Percentiles rank a stretch among this genome's conserved stretches.
Conservation (phyloP, 345 rosid genomes). For the Erucastrum elatum region DNA sequence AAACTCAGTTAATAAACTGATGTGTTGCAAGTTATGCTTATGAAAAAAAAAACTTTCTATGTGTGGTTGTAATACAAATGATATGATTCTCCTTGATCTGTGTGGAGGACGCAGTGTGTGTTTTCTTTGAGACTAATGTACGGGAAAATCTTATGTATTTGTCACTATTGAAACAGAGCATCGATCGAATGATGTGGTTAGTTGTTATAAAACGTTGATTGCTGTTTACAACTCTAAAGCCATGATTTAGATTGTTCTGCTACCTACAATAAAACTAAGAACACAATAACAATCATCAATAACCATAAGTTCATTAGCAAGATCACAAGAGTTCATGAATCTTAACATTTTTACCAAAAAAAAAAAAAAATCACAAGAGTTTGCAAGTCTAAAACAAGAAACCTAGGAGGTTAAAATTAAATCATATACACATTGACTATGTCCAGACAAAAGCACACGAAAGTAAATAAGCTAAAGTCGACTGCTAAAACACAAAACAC, state of each 20-base stretch:
- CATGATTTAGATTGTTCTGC: background rate
- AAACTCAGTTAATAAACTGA: background rate
- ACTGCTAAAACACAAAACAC: background rate
- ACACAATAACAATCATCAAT: background rate
- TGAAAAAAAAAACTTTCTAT: slow-evolving; percentile 8
- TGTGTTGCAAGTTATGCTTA: slow-evolving; percentile 1
- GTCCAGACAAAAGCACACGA: background rate
- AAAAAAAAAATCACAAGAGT: too few species aligned
- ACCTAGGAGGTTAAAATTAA: too few species aligned
- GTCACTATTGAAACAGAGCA: background rate
- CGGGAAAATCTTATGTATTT: background rate
- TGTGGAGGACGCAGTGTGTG: slow-evolving; percentile 14
- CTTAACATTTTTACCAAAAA: too few species aligned
- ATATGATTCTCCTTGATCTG: slow-evolving; percentile 7
- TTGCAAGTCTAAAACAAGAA: too few species aligned
- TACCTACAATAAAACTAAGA: background rate
- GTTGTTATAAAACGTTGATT: background rate
- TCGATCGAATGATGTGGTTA: background rate
- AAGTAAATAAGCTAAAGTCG: background rate
- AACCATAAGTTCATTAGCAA: background rate
- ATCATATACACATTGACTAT: background rate
- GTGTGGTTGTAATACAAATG: slow-evolving; percentile 21
- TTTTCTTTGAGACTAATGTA: slow-evolving; percentile 18
- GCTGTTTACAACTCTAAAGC: background rate
- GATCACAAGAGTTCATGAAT: slow-evolving; percentile 15